Evolutionary conservation across 345 rosid genomes (phyloP).

Genomic region (Euphorbia tirucalli): DNA sequence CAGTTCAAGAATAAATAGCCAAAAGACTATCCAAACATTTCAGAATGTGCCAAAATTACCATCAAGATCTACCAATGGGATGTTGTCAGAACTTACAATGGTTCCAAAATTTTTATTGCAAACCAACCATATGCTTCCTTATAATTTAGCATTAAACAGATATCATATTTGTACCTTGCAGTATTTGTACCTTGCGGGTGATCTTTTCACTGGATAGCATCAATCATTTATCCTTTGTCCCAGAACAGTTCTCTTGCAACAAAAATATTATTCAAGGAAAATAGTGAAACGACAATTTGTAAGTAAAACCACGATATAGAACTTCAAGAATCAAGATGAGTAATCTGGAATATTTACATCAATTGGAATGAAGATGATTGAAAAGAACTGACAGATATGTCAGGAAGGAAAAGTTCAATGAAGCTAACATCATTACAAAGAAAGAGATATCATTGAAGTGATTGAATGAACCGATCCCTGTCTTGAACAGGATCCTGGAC

Average conservation of each 20-base stretch:
- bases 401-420: not conserved
- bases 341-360: constrained; percentile 12
- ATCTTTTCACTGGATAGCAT: not conserved
- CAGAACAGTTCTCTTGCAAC: constrained; percentile 21
- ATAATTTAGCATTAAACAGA: not conserved
- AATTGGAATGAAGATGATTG: not conserved
- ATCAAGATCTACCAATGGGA: not conserved
- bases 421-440: not conserved
- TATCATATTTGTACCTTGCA: no score
- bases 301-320: not conserved
- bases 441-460: not conserved
- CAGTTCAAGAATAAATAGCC: not conserved
- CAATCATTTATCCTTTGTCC: not conserved
- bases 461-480: not conserved
- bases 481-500: constrained; percentile 14
- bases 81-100: not conserved
- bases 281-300: constrained; percentile 4
- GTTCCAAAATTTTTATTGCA: not conserved
- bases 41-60: not conserved
- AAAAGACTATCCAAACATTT: not conserved
- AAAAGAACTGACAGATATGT: not conserved
- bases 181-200: constrained; percentile 18
- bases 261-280: constrained; percentile 19
- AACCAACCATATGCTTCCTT: not conserved
- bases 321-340: not conserved